Conservation (phyloP, 75 land plant species). For the Pinus tabuliformis region DNA sequence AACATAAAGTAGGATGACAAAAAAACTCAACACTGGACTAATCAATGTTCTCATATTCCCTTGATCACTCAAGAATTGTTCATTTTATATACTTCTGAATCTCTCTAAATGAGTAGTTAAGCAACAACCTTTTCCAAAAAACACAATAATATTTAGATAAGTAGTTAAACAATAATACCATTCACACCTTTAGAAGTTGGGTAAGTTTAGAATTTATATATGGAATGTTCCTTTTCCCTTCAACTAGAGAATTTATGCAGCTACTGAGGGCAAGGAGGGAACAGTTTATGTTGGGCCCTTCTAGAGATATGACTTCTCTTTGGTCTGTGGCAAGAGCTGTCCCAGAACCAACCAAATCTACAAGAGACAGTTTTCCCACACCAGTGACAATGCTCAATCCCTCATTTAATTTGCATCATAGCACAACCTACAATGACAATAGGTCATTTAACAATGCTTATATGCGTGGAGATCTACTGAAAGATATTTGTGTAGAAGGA, state of each 20-base stretch:
- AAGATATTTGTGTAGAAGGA: background rate
- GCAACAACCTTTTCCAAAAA: background rate
- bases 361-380: constrained; percentile 22
- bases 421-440: constrained; percentile 12
- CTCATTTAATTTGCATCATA: constrained; percentile 10
- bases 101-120: background rate
- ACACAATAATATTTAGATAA: background rate
- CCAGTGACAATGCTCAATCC: constrained; percentile 10
- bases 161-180: background rate
- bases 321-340: constrained; percentile 32
- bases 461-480: background rate
- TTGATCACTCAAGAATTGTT: background rate
- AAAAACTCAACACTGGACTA: background rate
- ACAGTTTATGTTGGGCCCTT: constrained; percentile 31
- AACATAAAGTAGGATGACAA: background rate
- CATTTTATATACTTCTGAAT: background rate
- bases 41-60: too few relatives aligned
- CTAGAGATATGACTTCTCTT: constrained; percentile 16
- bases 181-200: constrained; percentile 27
- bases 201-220: constrained; percentile 32
- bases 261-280: constrained; percentile 26
- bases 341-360: constrained; percentile 37
- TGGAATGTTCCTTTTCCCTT: constrained; percentile 25
- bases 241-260: constrained; percentile 34
- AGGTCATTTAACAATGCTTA: background rate